These are phyloP conservation scores for Phialemonium atrogriseum DNA, from an alignment of 2,329 filamentous ascomycete species.

Conservation along the genomic window DNA sequence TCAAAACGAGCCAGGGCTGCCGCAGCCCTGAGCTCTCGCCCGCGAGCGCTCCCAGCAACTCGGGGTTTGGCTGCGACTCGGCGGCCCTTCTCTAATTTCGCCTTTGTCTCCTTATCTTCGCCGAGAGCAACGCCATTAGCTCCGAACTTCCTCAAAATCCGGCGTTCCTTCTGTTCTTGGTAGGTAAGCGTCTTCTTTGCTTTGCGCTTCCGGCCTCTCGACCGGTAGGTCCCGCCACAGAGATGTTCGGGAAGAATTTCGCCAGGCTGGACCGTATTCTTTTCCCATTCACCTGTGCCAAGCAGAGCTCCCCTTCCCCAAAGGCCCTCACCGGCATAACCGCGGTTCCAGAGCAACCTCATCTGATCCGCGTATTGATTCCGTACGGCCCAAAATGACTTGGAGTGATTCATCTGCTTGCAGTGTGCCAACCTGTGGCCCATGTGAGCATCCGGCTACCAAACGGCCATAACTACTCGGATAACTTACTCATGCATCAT, in stretches of 20 bases:
- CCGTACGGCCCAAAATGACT: constrained; percentile 71
- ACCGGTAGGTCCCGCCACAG: constrained; percentile 73
- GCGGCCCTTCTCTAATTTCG: constrained; percentile 59
- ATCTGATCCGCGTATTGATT: constrained; percentile 66
- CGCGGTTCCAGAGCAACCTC: constrained; percentile 58
- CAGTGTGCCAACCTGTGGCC: constrained; percentile 63
- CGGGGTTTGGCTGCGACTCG: constrained; percentile 57
- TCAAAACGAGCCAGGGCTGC: constrained; percentile 70
- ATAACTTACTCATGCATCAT: constrained; percentile 72
- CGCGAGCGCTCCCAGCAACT: constrained; percentile 66
- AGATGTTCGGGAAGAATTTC: constrained; percentile 61
- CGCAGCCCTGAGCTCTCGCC: constrained; percentile 66
- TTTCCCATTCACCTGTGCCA: constrained; percentile 50
- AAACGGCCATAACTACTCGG: background rate
- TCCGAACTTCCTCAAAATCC: constrained; percentile 71
- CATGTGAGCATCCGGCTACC: constrained; percentile 7
- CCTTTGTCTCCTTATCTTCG: constrained; percentile 57
- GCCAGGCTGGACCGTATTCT: constrained; percentile 39
- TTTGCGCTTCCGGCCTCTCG: constrained; percentile 46
- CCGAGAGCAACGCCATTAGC: constrained; percentile 60
- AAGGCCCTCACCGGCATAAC: constrained; percentile 73
- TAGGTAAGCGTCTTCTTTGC: constrained; percentile 48
- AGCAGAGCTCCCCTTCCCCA: constrained; percentile 68
- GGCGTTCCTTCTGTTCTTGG: constrained; percentile 63
- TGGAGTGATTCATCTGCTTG: constrained; percentile 85